Base-by-base conservation (phyloP, 306 rosid species). In the Hippophae tibetana region DNA sequence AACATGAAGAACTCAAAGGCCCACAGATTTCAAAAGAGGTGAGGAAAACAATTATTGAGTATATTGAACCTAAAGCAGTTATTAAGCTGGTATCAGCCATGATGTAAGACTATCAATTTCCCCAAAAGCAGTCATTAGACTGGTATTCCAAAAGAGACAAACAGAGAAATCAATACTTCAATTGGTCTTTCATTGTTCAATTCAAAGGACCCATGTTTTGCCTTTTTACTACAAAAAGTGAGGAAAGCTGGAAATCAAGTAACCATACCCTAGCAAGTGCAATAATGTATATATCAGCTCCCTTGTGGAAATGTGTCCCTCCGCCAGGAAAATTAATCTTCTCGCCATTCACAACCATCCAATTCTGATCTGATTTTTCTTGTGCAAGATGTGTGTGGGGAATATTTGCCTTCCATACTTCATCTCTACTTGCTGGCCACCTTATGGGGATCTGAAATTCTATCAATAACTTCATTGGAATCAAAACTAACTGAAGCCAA, bases 331-430 rank as follows among this genome's bases (percentile, higher is more conserved):
- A 82, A 73, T 76, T 78, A 31, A 82, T 78, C 84, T 73, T 82
- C 57, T 82, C 84, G 60, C 87, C 87, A 46, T 78, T 82, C 53
- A 82, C 84, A 61, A 82, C 73, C 87, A 82, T 82, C 87, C 87
- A 82, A 71, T 82, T 78, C 71, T 82, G 87, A 62, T 82, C 87
- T 3, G 87, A 82, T 55, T 82, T 82, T 73, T 76, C 87, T 13
- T 70, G 58, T 13, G 87, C 87, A 66, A 82, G 87, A 63, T 68
- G 82, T 0, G 87, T 82, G 52, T 82, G 84, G 5, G 87, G 87
- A 56, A 82, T 82, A 74, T 82, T 82, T n/a, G 77, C 84, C 79
- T 76, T 82, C 87, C 87, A 82, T 64, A 82, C 87, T 73, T 78
- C 87, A 41, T 82, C 87, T 68, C 87, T 76, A 64, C 87, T 82